These are phyloP conservation scores for Endocalyx cinctus DNA, from an alignment of 2,329 filamentous ascomycete species.

Conservation along the genomic window DNA sequence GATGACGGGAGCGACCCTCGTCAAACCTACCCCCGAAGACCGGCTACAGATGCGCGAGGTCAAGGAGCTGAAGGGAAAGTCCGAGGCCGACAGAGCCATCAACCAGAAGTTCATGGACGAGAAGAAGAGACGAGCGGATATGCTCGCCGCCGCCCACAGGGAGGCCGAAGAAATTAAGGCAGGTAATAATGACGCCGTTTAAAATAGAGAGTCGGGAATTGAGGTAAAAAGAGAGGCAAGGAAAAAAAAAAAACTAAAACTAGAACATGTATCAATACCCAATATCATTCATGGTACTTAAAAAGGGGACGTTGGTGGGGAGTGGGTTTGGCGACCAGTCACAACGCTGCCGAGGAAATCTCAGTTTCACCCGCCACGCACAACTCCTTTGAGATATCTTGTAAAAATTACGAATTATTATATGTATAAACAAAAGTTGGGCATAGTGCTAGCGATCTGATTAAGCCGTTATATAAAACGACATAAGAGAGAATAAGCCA, in stretches of 20 bases:
- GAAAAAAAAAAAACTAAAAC: not conserved
- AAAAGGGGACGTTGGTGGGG: slow-evolving; percentile 1
- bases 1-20: slow-evolving; percentile 54
- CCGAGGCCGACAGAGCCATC: slow-evolving; percentile 49
- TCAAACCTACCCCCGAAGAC: slow-evolving; percentile 58
- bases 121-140: slow-evolving; percentile 57
- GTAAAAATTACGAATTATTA: too few species aligned
- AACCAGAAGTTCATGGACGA: slow-evolving; percentile 49
- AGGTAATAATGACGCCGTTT: slow-evolving; percentile 26
- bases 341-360: too few species aligned
- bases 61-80: slow-evolving; percentile 47
- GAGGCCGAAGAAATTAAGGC: slow-evolving; percentile 41
- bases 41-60: slow-evolving; percentile 52
- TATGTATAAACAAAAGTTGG: too few species aligned
- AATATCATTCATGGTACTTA: not conserved
- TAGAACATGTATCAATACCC: not conserved
- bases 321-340: slow-evolving; percentile 3
- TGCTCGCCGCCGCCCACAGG: slow-evolving; percentile 51
- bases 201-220: slow-evolving; percentile 3
- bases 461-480: too few species aligned
- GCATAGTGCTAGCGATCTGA: too few species aligned
- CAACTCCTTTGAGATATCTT: too few species aligned
- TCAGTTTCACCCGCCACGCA: too few species aligned
- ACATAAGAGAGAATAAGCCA: too few species aligned
- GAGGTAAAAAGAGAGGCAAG: slow-evolving; percentile 1